Conservation (phyloP, 805 yeast genomes). For the Lipomyces lipofer region DNA sequence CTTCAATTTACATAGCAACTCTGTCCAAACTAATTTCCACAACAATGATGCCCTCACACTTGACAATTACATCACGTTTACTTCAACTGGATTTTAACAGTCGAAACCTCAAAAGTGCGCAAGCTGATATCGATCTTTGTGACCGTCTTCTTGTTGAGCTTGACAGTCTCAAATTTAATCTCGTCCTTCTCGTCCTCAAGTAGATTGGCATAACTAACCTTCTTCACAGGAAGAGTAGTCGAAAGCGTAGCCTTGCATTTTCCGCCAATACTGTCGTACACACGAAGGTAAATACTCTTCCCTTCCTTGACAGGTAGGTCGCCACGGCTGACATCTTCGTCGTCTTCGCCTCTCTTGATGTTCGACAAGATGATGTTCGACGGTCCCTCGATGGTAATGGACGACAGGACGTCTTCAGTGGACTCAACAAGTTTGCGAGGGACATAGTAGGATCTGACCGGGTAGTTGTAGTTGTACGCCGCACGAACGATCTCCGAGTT, state of each 20-base stretch:
- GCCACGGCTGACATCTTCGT: conserved; percentile 46
- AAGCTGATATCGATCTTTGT: conserved; percentile 48
- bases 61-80: too few species aligned
- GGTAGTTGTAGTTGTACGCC: conserved; percentile 79
- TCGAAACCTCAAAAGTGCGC: conserved; percentile 78
- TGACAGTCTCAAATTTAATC: conserved; percentile 34
- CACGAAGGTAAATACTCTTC: conserved; percentile 65
- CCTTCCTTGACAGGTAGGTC: conserved; percentile 45
- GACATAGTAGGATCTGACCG: conserved; percentile 34
- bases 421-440: conserved; percentile 22
- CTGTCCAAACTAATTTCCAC: too few species aligned
- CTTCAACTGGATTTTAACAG: conserved; percentile 49
- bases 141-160: conserved; percentile 21
- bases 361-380: conserved; percentile 67
- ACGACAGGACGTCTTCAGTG: conserved; percentile 37
- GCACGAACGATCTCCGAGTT: conserved; percentile 61
- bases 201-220: conserved; percentile 51
- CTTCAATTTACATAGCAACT: too few species aligned
- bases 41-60: too few species aligned
- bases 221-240: conserved; percentile 51
- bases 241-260: conserved; percentile 53
- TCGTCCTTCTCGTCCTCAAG: conserved; percentile 45
- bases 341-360: conserved; percentile 87
- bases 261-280: conserved; percentile 91
- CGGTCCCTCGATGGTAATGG: conserved; percentile 50